Base-by-base conservation (phyloP, 75 land plant genomes). In the Cunninghamia lanceolata region DNA sequence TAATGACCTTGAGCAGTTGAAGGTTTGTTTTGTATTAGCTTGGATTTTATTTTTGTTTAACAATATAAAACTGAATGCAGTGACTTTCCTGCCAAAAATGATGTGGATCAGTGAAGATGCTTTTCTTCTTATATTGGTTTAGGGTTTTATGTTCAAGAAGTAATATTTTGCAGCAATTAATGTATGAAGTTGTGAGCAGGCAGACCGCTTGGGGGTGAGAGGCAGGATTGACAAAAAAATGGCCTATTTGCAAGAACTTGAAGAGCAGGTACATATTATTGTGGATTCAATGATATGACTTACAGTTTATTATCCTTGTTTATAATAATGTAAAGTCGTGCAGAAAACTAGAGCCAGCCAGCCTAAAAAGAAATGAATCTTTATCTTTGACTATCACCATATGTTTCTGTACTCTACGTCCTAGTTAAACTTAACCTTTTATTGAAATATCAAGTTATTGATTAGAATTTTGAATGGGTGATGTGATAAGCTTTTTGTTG, bases 161-260 rank as follows among this genome's bases (percentile, higher is more conserved):
- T 38, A 46, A 34, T 50, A n/a, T 10, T 25, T 16, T 80, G 82
- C 14, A 80, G 82, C n/a, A 42, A 80, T 43, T 40, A 80, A 19
- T 80, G 13, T 45, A 3, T 10, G 28, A n/a, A 42, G 82, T 43
- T 80, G 50, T 80, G 45, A 80, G 19, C 93, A 98, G 99, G 90
- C 93, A 78, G 99, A 98, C 88, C 90, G 93, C 17, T 86, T 91
- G 85, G 89, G 86, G 66, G 86, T 94, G 34, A 95, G 95, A 88
- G 90, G 84, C 82, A 91, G 96, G 85, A 95, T 98, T 71, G 99
- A 98, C 30, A 95, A 95, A 87, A 98, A 96, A 88, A 88, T 93
- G 84, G 94, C 95, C 13, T 98, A 98, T 86, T 79, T 98, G 87
- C 94, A 92, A 80, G 99, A 98, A 85, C 87, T 98, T 42, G 89